phyloP scores from a whole-genome alignment of 441 rosid genomes.

The Populus tomentosa region DNA sequence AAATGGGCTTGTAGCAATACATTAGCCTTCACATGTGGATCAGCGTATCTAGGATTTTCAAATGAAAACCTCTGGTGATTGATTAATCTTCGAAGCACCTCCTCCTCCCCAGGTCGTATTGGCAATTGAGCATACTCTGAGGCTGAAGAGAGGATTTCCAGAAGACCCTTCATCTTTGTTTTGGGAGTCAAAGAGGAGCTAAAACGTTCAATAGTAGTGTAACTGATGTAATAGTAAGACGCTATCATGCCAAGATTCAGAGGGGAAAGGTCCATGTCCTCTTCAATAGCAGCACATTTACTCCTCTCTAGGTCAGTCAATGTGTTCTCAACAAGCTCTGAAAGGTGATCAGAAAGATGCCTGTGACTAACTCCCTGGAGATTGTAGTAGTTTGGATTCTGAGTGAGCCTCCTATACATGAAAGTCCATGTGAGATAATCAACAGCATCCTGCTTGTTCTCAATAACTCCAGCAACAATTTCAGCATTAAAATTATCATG shows the following conservation, averaged over 20 bases:
- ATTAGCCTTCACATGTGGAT: conserved; percentile 90
- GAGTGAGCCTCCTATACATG: conserved; percentile 79
- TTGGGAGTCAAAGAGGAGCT: conserved; percentile 74
- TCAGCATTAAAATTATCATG: conserved; percentile 91
- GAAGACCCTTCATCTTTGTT: conserved; percentile 90
- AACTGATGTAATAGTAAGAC: conserved; percentile 79
- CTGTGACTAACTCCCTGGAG: conserved; percentile 91
- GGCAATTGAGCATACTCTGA: conserved; percentile 85
- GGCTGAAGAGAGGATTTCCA: conserved; percentile 88
- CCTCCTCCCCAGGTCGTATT: conserved; percentile 85
- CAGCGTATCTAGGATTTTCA: conserved; percentile 70
- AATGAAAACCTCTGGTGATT: conserved; percentile 94
- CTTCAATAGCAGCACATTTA: conserved; percentile 71
- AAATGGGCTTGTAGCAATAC: conserved; percentile 90
- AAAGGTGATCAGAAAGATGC: conserved; percentile 98
- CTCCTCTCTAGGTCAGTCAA: conserved; percentile 77
- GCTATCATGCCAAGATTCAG: conserved; percentile 90
- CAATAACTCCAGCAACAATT: conserved; percentile 70
- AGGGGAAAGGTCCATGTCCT: conserved; percentile 72
- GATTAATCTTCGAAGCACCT: conserved; percentile 61
- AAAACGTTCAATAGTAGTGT: conserved; percentile 87
- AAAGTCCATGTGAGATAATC: conserved; percentile 88
- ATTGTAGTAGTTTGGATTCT: conserved; percentile 95
- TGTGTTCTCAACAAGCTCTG: conserved; percentile 89
- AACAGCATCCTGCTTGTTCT: conserved; percentile 98